These are phyloP conservation scores for Drosera capensis DNA, from an alignment of 148 eudicot species.

Conservation along the genomic window DNA sequence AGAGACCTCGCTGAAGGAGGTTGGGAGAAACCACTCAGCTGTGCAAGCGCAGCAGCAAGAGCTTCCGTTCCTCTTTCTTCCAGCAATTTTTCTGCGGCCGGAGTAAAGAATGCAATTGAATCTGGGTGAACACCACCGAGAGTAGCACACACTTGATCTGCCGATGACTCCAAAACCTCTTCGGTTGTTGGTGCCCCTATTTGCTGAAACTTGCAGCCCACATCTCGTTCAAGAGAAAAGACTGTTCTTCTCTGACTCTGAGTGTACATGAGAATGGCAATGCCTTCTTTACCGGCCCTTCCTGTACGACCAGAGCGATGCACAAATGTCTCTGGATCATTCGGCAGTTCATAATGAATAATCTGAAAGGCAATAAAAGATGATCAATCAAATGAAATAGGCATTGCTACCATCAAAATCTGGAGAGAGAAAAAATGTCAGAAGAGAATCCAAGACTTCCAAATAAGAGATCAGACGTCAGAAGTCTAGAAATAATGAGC, in stretches of 20 bases:
- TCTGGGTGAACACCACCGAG: conserved; percentile 80
- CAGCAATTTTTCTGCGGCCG: conserved; percentile 72
- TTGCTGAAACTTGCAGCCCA: conserved; percentile 74
- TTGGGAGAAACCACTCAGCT: conserved; percentile 82
- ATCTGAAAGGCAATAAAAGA: conserved; percentile 27
- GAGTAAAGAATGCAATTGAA: conserved; percentile 70
- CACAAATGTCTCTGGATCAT: conserved; percentile 95
- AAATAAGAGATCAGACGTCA: not conserved
- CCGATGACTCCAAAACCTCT: conserved; percentile 73
- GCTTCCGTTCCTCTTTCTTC: conserved; percentile 64
- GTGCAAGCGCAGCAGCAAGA: conserved; percentile 97
- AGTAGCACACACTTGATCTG: conserved; percentile 77
- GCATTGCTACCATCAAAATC: too few relatives aligned
- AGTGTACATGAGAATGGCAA: conserved; percentile 65
- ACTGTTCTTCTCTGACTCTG: conserved; percentile 72
- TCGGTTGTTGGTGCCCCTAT: conserved; percentile 57
- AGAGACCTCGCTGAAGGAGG: conserved; percentile 95
- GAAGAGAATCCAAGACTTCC: too few relatives aligned
- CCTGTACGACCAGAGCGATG: conserved; percentile 99
- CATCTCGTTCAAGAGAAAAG: conserved; percentile 73
- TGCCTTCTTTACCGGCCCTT: conserved; percentile 90
- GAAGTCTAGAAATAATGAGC: not conserved
- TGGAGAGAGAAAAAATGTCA: too few relatives aligned
- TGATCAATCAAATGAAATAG: not conserved
- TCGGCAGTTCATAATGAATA: conserved; percentile 88